Evolutionary conservation across 73 alveolate genomes (phyloP), one percentile per base, ranked within the genome.

Genomic region (Paramecium caudatum): DNA sequence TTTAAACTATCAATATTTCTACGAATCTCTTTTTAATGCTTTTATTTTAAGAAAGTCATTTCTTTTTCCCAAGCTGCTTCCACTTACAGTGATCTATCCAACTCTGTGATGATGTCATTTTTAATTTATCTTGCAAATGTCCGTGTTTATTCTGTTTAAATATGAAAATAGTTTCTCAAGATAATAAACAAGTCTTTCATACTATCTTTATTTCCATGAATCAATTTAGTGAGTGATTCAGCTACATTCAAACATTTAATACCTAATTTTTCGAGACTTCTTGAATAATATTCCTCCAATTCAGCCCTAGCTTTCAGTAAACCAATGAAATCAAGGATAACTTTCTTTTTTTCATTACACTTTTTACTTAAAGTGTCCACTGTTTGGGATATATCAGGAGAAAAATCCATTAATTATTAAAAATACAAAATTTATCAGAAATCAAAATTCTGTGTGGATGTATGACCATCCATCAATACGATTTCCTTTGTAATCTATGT

Each of bases 131-230:
- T 74, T 27, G 88, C 88, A 39, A 74, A 74, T 0, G 69, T 45
- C 9, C 88, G 17, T 17, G 88, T 74, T 74, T 74, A 21, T 45
- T 74, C 88, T 1, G 88, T 36, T 41, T 74, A 21, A 3, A 74
- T 74, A 17, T 74, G 88, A 17, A 74, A 74, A 45, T 74, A 74
- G 10, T 45, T 41, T 9, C 65, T 74, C 32, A 74, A 21, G 6
- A 41, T 36, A 12, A 74, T 74, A 43, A 74, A 74, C 15, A 74
- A 21, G 32, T 74, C 88, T 13, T 74, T 74, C 21, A 74, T 21
- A 21, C 88, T 45, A 74, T 74, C 88, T 25, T 74, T 74, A n/a
- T n/a, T n/a, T 16, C 88, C 88, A 74, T 74, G 88, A 34, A 74
- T 74, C 23, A 74, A 39, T 74, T 43, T 74, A 27, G 88, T 74